Conservation (phyloP, 352 stramenopile genomes). For the Globisporangium abappressorium region DNA sequence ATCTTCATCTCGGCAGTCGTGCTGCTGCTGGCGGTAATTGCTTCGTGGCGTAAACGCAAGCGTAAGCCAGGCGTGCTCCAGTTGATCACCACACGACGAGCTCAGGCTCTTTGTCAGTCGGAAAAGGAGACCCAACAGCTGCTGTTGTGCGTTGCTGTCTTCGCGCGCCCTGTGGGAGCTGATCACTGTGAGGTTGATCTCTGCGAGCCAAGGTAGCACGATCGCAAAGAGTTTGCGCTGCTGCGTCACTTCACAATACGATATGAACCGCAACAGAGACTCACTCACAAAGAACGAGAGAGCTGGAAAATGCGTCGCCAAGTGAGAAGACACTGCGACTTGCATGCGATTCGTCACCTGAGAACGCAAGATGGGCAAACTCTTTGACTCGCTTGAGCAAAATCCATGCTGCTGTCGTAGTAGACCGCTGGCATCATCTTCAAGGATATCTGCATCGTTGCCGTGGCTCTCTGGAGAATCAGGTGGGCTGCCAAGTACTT, state of each 20-base stretch:
- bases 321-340: slow-evolving; percentile 24
- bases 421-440: not conserved
- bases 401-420: slow-evolving; percentile 1
- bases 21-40: not conserved
- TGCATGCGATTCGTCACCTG: slow-evolving; percentile 34
- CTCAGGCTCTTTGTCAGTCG: slow-evolving; percentile 41
- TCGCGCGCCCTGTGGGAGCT: not conserved
- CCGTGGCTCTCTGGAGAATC: not conserved
- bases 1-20: slow-evolving; percentile 11
- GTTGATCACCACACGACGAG: slow-evolving; percentile 37
- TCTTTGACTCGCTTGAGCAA: not conserved
- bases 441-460: not conserved
- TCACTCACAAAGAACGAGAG: slow-evolving; percentile 36
- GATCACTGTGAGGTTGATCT: slow-evolving; percentile 23
- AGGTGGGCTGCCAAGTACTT: slow-evolving; percentile 4
- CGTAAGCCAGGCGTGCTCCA: slow-evolving; percentile 70
- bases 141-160: slow-evolving; percentile 15
- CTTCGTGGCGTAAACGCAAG: slow-evolving; percentile 36
- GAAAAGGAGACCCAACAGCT: slow-evolving; percentile 51
- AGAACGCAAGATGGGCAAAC: slow-evolving; percentile 16
- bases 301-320: slow-evolving; percentile 30
- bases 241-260: slow-evolving; percentile 27
- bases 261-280: slow-evolving; percentile 39
- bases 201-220: slow-evolving; percentile 53
- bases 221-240: slow-evolving; percentile 55